Percentiles rank a stretch among this genome's conserved stretches.
These are phyloP conservation scores for Ogataea parapolymorpha DNA, from an alignment of 805 yeast species.

Conservation along the genomic window DNA sequence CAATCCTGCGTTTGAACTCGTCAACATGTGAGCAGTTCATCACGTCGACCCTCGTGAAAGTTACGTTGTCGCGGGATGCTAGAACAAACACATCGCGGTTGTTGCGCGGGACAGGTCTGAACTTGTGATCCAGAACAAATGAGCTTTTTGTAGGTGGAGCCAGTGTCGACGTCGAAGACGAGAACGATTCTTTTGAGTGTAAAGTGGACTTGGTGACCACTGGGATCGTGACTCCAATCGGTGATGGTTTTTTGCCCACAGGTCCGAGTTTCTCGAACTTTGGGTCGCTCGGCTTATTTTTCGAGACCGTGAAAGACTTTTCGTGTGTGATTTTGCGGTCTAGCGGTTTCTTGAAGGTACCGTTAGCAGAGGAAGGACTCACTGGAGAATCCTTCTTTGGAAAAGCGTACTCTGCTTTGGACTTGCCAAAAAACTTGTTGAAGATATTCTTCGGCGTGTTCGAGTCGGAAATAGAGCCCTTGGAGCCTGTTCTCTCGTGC, in stretches of 20 bases:
- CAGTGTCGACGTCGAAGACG: constrained; percentile 5
- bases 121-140: constrained; percentile 33
- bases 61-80: constrained; percentile 59
- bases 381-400: constrained; percentile 25
- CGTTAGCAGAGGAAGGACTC: constrained; percentile 24
- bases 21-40: constrained; percentile 29
- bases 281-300: constrained; percentile 12
- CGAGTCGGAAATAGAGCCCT: constrained; percentile 28
- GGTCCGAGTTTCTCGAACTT: constrained; percentile 34
- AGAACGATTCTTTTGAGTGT: constrained; percentile 14
- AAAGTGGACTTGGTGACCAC: constrained; percentile 30
- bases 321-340: constrained; percentile 6
- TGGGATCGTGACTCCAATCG: constrained; percentile 33
- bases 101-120: constrained; percentile 35
- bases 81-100: constrained; percentile 41
- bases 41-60: constrained; percentile 49
- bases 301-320: constrained; percentile 6
- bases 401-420: constrained; percentile 15
- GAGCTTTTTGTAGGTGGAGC: constrained; percentile 1
- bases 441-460: constrained; percentile 30
- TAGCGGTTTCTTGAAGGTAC: constrained; percentile 11
- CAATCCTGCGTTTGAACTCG: constrained; percentile 39
- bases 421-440: constrained; percentile 31
- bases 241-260: constrained; percentile 34
- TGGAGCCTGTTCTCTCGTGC: constrained; percentile 28